These are phyloP conservation scores for Penicillium turbatum DNA, from an alignment of 495 filamentous ascomycete genomes.

Conservation along the genomic window DNA sequence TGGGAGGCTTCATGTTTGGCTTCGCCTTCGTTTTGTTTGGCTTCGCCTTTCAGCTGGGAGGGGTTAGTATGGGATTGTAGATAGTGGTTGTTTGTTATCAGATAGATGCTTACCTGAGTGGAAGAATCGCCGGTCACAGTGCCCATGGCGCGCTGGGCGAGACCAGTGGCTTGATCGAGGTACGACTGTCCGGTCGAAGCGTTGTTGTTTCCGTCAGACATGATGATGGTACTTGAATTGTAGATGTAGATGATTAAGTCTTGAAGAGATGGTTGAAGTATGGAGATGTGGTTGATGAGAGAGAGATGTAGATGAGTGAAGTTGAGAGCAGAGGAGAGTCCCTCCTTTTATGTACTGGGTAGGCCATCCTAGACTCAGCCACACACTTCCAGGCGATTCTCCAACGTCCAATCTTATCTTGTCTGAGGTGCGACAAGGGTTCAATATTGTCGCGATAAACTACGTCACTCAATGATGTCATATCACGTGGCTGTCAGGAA, in stretches of 20 bases:
- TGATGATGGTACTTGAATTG: conserved; percentile 20
- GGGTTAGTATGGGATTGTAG: conserved; percentile 10
- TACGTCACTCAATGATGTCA: conserved; percentile 29
- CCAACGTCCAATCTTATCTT: not conserved
- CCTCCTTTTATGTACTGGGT: not conserved
- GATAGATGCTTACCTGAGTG: conserved; percentile 52
- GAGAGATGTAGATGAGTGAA: not conserved
- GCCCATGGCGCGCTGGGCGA: conserved; percentile 68
- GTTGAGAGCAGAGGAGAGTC: not conserved
- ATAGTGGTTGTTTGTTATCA: not conserved
- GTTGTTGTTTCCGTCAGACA: conserved; percentile 52
- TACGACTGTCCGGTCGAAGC: conserved; percentile 78
- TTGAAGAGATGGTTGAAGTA: conserved; percentile 3
- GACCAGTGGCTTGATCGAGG: conserved; percentile 71
- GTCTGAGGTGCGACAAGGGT: not conserved
- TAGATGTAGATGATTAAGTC: conserved; percentile 9
- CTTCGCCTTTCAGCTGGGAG: conserved; percentile 45
- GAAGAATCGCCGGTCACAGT: conserved; percentile 66
- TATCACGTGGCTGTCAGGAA: conserved; percentile 13
- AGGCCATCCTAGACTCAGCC: not conserved
- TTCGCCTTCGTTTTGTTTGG: conserved; percentile 56
- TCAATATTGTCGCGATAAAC: conserved; percentile 8
- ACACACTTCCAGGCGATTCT: conserved; percentile 7
- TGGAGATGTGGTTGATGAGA: conserved; percentile 1
- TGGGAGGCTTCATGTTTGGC: conserved; percentile 61